Evolutionary conservation across 2,329 filamentous ascomycete genomes (phyloP).

Genomic region (Penicillium psychrosexuale): DNA sequence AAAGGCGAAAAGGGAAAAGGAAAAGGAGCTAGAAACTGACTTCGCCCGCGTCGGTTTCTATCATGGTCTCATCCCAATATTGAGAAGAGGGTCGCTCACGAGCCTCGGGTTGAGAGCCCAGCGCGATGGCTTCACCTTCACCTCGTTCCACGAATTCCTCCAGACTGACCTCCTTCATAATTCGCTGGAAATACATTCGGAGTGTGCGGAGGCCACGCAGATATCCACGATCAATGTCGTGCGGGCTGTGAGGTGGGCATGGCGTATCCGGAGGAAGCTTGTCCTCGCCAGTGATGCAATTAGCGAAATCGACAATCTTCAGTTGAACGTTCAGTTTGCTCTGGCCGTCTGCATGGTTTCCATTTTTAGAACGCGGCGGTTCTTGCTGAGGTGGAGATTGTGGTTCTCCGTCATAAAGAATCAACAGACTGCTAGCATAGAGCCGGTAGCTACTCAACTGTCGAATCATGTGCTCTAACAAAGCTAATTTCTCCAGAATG

Average conservation of each 20-base stretch:
- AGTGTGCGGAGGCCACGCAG: conserved; percentile 77
- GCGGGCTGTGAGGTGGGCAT: conserved; percentile 78
- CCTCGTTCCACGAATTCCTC: conserved; percentile 45
- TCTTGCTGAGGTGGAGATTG: conserved; percentile 22
- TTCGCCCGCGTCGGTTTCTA: conserved; percentile 45
- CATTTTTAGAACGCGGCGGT: conserved; percentile 27
- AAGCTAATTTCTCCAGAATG: conserved; percentile 77
- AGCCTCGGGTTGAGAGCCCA: conserved; percentile 33
- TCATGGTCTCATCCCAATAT: conserved; percentile 42
- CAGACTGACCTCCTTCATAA: conserved; percentile 70
- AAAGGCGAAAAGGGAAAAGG: background rate
- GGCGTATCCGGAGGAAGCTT: conserved; percentile 53
- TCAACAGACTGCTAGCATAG: conserved; percentile 89
- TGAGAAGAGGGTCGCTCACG: conserved; percentile 31
- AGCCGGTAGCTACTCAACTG: conserved; percentile 82
- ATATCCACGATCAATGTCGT: conserved; percentile 83
- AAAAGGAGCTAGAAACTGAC: conserved; percentile 38
- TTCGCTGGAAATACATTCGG: conserved; percentile 78
- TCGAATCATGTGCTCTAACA: conserved; percentile 78
- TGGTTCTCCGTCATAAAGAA: conserved; percentile 86
- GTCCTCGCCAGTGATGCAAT: conserved; percentile 89
- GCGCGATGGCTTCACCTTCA: conserved; percentile 42
- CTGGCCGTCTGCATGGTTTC: conserved; percentile 35
- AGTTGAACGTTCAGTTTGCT: conserved; percentile 60
- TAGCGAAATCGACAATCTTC: conserved; percentile 98